Base-by-base conservation (phyloP, 495 filamentous ascomycete genomes). In the Elasticomyces elasticus region DNA sequence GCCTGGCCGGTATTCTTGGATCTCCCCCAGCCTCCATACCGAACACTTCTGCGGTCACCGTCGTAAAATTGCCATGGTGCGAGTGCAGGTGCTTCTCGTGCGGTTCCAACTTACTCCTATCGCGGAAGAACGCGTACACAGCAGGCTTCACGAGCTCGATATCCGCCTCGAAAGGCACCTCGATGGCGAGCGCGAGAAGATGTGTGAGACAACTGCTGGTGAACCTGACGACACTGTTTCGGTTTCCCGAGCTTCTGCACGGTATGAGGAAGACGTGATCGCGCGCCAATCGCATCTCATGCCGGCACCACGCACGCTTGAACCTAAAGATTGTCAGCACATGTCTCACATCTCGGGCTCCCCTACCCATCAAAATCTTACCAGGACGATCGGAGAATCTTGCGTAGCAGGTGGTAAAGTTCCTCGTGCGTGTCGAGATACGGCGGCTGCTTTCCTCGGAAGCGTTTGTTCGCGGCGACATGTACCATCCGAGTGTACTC, bases 231-330 rank as follows among this genome's bases (percentile, higher is more conserved):
- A 66, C 54, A 19, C 31, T 54, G 1, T 40, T 52, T 15, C 53
- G 54, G 7, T 48, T 53, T 1, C 49, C 63, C 22, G 60, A 41
- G 12, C 49, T 53, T 5, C 49, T 49, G 43, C 56, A 61, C 15
- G 65, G 63, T 13, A 67, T 51, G 0, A 67, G 48, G 41, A 67
- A 67, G 20, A 67, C 52, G 48, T 66, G 61, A 9, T 52, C 56
- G 22, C 59, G 30, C 9, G 58, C 65, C 20, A 66, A 52, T 31
- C 63, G 13, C 65, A 67, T 62, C 48, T 67, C 65, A 40, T 66
- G 65, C 26, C 61, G 54, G 49, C 65, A 67, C 65, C 65, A 67
- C 10, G 65, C 65, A 26, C 65, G 49, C 38, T 58, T 56, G 44
- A 67, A 67, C n/a, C n/a, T n/a, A n/a, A n/a, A n/a, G n/a, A n/a